Base-by-base conservation (phyloP, 1,139 yeast species). In the Debaryomyces subglobosus region DNA sequence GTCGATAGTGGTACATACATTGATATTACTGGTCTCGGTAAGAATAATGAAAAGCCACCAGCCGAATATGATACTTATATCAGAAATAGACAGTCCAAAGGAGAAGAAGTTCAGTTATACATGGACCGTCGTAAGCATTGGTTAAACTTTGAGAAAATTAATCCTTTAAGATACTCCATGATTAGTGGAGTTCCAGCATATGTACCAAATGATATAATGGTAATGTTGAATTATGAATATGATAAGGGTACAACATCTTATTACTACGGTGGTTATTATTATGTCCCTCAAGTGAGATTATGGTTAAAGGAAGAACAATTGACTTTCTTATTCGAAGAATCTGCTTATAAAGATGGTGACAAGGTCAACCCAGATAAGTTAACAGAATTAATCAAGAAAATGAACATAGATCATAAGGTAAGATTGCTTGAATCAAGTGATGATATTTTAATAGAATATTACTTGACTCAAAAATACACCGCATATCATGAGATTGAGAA, bases 121-220 rank as follows among this genome's bases (percentile, higher is more conserved):
- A 66, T 67, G 71, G 74, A 69, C 49, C 59, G 74, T 53, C 58
- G 74, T 51, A 68, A 65, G 54, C 74, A 69, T 53, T 69, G 73
- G 73, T 54, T 63, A 20, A 63, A 56, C 34, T 65, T 59, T 47
- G 71, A 67, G 47, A 64, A 66, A 45, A 59, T 69, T 38, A 64
- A 54, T 45, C 74, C 73, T 1, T 62, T 69, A 39, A 53, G 69
- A 33, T 63, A 64, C 46, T 64, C 73, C 3, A 57, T 65, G 70
- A 54, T 69, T 44, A 63, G 68, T n/a, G 72, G 74, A 0, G 73
- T 69, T 12, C 74, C 74, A 2, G 69, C 67, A 3, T 69, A 62
- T 49, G 65, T 68, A n/a, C 74, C 74, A 2, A 65, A 68, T 49
- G 71, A 68, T 53, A 59, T 69, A 35, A 61, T 67, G 65, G 54